Base-by-base conservation (phyloP, 805 yeast species). In the Ogataea populi-albae region DNA sequence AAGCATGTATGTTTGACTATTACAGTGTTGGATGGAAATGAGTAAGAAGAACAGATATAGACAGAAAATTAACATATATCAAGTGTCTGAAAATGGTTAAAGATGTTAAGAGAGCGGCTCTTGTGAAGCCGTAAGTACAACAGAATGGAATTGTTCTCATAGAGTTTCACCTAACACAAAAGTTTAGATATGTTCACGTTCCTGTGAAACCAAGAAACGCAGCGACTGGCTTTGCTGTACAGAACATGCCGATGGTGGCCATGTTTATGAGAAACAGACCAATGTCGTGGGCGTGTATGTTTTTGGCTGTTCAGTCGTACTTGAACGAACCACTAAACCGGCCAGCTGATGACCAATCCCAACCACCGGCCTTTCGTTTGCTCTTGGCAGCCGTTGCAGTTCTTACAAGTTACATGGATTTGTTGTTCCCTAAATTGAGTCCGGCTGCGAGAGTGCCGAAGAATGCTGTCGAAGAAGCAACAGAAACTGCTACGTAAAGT, bases 171-270 rank as follows among this genome's bases (percentile, higher is more conserved):
- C 17, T 19, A 28, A 37, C 36, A 36, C 35, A 40, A 23, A 11
- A 9, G 14, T 62, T n/a, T 28, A 54, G 59, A 32, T 75, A 75
- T 60, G 56, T 54, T 26, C 81, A 76, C 50, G 53, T 54, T 11
- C 77, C 80, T 26, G 66, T 68, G 10, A 63, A 66, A 43, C 65
- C 71, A 23, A 63, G 75, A 38, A 57, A 58, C 26, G 66, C 63
- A 30, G 75, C 75, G 5, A 55, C 75, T 3, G 59, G 63, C 26
- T 64, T 71, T 62, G 62, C 73, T 18, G 57, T 77, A 5, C 77
- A 73, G 49, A 68, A 77, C 30, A 58, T 76, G 41, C 81, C 81
- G 26, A 71, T 76, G 78, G 79, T 76, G 2, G 81, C 81, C 30
- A 76, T 76, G 81, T 75, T 76, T 53, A 61, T 76, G 69, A 62